A percentile compares a stretch with the other conserved stretches of the same genome.
phyloP scores from a whole-genome alignment of 2,329 filamentous ascomycete species.

The Apiospora kogelbergensis region DNA sequence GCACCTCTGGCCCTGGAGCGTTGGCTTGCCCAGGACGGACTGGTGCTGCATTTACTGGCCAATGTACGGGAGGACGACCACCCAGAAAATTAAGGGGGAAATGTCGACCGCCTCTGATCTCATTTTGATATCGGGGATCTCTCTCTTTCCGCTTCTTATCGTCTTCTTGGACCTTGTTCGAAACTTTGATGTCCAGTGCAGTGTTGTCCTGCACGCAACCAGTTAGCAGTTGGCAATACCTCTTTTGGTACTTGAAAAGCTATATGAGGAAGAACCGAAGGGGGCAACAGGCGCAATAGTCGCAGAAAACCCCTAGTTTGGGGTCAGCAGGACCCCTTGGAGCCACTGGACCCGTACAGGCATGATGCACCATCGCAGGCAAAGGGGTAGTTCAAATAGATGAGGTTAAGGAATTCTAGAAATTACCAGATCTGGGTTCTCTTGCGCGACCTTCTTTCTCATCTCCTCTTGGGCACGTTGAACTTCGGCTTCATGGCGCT shows the following conservation, averaged over 20 bases:
- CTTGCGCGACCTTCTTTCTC: constrained; percentile 51
- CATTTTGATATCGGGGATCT: background rate
- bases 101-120: background rate
- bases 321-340: background rate
- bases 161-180: constrained; percentile 1
- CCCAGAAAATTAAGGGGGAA: background rate
- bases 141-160: constrained; percentile 5
- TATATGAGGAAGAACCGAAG: background rate
- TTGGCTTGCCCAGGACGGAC: background rate
- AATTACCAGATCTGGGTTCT: constrained; percentile 59
- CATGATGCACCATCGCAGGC: background rate
- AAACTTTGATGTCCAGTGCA: background rate
- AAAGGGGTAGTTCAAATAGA: background rate
- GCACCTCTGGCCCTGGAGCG: background rate
- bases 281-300: background rate
- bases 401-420: constrained; percentile 9
- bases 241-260: background rate
- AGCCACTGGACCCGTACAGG: background rate
- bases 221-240: background rate
- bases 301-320: background rate
- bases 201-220: background rate
- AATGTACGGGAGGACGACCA: background rate
- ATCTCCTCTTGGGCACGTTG: constrained; percentile 59
- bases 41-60: background rate
- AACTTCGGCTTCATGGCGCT: constrained; percentile 64